Evolutionary conservation across 2,329 filamentous ascomycete species (phyloP), one percentile per base, ranked within the genome.

Genomic region (Sporothrix pallida): DNA sequence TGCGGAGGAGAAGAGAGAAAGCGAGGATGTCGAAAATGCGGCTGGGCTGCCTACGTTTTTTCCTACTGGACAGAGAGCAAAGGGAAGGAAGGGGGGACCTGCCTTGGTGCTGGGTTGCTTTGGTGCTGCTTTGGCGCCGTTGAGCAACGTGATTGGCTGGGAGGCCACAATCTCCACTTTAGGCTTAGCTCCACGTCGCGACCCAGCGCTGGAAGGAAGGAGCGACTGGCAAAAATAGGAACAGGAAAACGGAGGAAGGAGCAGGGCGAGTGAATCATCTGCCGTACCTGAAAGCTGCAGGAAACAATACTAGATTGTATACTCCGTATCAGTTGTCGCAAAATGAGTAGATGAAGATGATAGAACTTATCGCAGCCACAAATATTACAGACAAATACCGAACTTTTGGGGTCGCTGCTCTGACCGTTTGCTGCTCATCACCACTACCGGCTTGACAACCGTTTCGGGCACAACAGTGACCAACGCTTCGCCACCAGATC

Each of bases 21-120:
- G 67, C 58, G 69, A 73, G 63, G 69, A 76, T 71, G 73, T 74
- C 63, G 72, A 75, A 76, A 76, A 72, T 77, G 73, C 74, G 76
- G 76, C 74, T 75, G 73, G 74, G 70, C 26, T 69, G 69, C 48
- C 70, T 31, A 73, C 50, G 54, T 44, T 76, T 73, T 74, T 74
- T 73, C 75, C 72, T 67, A 74, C 76, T 77, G 73, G 56, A 71
- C 70, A 65, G 58, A 58, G 60, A 58, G 73, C 50, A 44, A 65
- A 52, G 42, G 20, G 58, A 58, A 73, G 65, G 72, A 46, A 73
- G 50, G 44, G 56, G 54, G 50, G 67, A 56, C 31, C 48, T 50
- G 48, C 46, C 48, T 54, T 56, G 67, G 48, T 42, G 48, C 50
- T 70, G 23, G 56, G 54, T 12, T 65, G 56, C 58, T 67, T 44